Evolutionary conservation across 805 yeast genomes (phyloP), one percentile per base, ranked within the genome.

Genomic region (Nakazawaea pomicola): DNA sequence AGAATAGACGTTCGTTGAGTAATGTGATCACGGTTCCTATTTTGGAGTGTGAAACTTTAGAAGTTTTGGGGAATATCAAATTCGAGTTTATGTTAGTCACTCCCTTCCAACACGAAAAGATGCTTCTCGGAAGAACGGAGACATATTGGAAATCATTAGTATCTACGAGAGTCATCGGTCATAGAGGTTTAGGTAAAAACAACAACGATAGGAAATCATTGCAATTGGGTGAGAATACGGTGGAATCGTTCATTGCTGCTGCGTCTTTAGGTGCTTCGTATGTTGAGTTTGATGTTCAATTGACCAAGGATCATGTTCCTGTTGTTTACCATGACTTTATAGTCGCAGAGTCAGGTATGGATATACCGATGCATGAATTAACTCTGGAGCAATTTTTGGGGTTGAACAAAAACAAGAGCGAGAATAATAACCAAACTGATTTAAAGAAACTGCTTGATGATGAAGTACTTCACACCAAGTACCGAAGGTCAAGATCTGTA

Each of bases 191-290:
- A 48, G 98, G 98, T 50, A 90, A 89, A 66, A 91, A 91, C 62
- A 72, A 75, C 38, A 72, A 79, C 43, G 72, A 74, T 32, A 72
- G 81, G 35, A 80, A 77, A 47, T 84, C 95, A 3, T 70, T 91
- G 54, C 98, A 91, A 61, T 70, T 91, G 46, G 98, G 98, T 31
- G 98, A 91, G 55, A 91, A 91, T 58, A 91, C 98, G 0, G 83
- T 91, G 16, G 96, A 91, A 53, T 85, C 95, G 0, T 91, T 91
- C 53, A 84, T 91, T 56, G 95, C 96, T 10, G 98, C 98, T 0
- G 95, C 97, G 0, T 88, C 95, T 2, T 67, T 91, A 49, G 98
- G 98, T 30, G 98, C 98, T 1, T 83, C 95, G 2, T 91, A 91
- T 55, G 97, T 91, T 39, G 98, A 91, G 62, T 91, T 91, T 58